phyloP scores from a whole-genome alignment of 257 asterid genomes.

The Plantago ovata region DNA sequence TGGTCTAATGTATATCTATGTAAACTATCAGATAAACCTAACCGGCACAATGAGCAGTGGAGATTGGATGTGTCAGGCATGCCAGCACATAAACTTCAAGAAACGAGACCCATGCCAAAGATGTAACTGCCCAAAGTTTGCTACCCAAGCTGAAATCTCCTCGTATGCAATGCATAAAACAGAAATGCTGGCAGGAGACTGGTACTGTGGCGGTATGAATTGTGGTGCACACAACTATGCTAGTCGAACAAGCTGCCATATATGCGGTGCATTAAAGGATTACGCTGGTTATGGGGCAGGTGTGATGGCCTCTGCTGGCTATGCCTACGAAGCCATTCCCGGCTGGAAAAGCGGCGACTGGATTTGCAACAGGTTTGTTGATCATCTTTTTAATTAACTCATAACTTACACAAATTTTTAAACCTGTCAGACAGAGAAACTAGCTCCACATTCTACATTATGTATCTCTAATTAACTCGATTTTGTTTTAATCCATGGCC shows the following conservation, averaged over 20 bases:
- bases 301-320: slow-evolving; percentile 38
- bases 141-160: slow-evolving; percentile 40
- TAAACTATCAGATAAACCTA: background rate
- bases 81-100: slow-evolving; percentile 75
- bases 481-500: background rate
- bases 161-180: slow-evolving; percentile 39
- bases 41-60: slow-evolving; percentile 57
- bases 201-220: slow-evolving; percentile 62
- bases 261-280: slow-evolving; percentile 50
- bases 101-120: slow-evolving; percentile 71
- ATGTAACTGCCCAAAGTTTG: slow-evolving; percentile 77
- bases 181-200: slow-evolving; percentile 71
- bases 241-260: slow-evolving; percentile 65
- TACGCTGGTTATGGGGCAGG: slow-evolving; percentile 42
- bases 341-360: slow-evolving; percentile 94
- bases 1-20: too few species aligned
- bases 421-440: background rate
- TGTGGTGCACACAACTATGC: slow-evolving; percentile 92
- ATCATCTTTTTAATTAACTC: background rate
- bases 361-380: slow-evolving; percentile 65
- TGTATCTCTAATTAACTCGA: background rate
- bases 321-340: slow-evolving; percentile 53
- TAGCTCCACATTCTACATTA: background rate
- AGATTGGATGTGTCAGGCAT: slow-evolving; percentile 87
- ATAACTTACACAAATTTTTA: background rate